phyloP scores from a whole-genome alignment of 257 asterid genomes.

The Nicotiana tabacum region DNA sequence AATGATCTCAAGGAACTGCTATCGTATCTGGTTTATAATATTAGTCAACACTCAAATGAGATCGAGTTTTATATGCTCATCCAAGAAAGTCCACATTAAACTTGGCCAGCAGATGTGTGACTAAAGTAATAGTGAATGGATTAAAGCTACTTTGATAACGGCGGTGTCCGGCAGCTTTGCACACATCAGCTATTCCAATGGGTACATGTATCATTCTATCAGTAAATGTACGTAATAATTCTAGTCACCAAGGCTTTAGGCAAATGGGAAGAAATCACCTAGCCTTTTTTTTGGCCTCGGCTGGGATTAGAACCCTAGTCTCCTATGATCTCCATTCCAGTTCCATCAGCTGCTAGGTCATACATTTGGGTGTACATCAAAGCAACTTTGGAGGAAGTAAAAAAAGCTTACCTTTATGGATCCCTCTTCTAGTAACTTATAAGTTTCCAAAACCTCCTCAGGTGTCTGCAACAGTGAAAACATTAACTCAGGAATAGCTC shows the following conservation, averaged over 20 bases:
- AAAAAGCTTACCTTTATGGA: conserved; percentile 53
- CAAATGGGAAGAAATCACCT: neutral
- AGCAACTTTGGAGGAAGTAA: neutral
- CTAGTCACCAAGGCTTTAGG: neutral
- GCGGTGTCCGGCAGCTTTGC: neutral
- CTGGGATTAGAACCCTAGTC: neutral
- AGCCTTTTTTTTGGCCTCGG: neutral
- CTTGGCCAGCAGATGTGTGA: neutral
- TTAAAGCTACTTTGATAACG: neutral
- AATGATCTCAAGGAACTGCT: neutral
- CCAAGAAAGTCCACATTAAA: neutral
- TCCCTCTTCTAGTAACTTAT: conserved; percentile 63
- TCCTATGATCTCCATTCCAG: neutral
- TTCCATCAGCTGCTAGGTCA: neutral
- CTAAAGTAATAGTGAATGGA: neutral
- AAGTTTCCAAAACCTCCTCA: conserved; percentile 76
- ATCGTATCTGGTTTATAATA: neutral
- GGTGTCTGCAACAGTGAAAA: conserved; percentile 43
- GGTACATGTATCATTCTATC: neutral
- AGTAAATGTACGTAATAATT: neutral
- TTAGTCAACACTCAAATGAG: neutral
- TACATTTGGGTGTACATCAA: neutral
- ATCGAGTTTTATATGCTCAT: neutral
- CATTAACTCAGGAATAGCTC: conserved; percentile 17
- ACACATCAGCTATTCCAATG: neutral